Evolutionary conservation across 352 stramenopile species (phyloP).

Genomic region (Nothophytophthora sp.): DNA sequence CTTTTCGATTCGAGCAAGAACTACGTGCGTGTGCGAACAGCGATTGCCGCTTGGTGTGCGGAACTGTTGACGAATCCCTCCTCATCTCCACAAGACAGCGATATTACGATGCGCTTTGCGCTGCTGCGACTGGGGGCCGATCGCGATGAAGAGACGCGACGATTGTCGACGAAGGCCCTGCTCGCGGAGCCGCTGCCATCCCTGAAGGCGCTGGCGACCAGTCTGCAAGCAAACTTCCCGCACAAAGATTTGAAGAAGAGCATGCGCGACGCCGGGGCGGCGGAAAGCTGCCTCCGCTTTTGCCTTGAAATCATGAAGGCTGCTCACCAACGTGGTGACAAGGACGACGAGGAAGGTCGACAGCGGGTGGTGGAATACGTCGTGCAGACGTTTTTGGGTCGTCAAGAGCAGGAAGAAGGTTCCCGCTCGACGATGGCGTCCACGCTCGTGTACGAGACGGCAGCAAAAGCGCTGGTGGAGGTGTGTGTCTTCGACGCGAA

Average conservation of each 20-base stretch:
- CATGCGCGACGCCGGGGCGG: conserved; percentile 31
- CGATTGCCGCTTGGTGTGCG: conserved; percentile 62
- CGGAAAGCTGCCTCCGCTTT: conserved; percentile 57
- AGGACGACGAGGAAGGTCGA: conserved; percentile 24
- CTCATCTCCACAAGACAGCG: conserved; percentile 11
- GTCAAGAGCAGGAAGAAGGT: conserved; percentile 1
- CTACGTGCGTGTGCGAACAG: conserved; percentile 62
- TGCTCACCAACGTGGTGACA: conserved; percentile 1
- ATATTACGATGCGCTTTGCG: conserved; percentile 59
- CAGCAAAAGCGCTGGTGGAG: conserved; percentile 37
- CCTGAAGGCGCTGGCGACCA: conserved; percentile 22
- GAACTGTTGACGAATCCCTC: conserved; percentile 34
- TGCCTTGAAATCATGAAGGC: conserved; percentile 49
- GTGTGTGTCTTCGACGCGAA: conserved; percentile 28
- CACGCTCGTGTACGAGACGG: conserved; percentile 31
- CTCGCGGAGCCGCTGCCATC: conserved; percentile 48
- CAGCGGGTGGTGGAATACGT: conserved; percentile 50
- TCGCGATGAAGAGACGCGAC: conserved; percentile 44
- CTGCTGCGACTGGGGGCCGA: conserved; percentile 48
- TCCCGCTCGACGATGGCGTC: neutral
- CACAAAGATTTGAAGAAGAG: conserved; percentile 42
- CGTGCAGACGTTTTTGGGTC: conserved; percentile 40
- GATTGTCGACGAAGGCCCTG: conserved; percentile 37
- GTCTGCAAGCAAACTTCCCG: conserved; percentile 24
- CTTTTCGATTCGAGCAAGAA: conserved; percentile 61